A percentile compares a stretch with the other conserved stretches of the same genome.
Evolutionary conservation across 1,139 yeast species (phyloP).

Genomic region (Geotrichum candidum): DNA sequence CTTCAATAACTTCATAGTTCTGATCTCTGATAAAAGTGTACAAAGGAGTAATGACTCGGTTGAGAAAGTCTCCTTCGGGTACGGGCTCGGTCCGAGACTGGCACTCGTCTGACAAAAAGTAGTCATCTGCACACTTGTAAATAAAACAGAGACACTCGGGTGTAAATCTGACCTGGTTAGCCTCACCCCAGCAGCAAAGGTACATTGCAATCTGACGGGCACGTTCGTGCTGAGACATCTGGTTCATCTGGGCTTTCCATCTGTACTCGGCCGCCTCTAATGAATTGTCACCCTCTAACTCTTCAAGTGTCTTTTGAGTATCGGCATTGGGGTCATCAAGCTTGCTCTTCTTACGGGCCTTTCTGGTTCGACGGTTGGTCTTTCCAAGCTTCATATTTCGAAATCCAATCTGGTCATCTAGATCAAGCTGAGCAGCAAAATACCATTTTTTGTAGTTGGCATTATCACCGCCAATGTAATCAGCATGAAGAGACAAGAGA

Average conservation of each 20-base stretch:
- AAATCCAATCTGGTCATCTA: constrained; percentile 76
- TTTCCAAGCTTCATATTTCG: constrained; percentile 76
- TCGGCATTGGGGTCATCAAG: constrained; percentile 15
- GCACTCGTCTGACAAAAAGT: constrained; percentile 80
- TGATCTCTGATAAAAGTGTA: constrained; percentile 88
- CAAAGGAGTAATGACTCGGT: constrained; percentile 85
- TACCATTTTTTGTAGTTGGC: constrained; percentile 95
- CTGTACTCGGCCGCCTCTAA: constrained; percentile 75
- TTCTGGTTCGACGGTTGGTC: constrained; percentile 48
- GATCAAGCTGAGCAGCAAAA: constrained; percentile 83
- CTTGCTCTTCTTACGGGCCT: constrained; percentile 53
- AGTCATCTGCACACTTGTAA: constrained; percentile 87
- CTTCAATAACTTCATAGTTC: constrained; percentile 90
- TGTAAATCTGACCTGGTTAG: constrained; percentile 91
- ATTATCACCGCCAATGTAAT: constrained; percentile 90
- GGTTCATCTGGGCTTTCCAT: constrained; percentile 76
- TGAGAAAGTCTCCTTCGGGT: constrained; percentile 93
- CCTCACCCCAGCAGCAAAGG: constrained; percentile 95
- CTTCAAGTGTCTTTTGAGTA: constrained; percentile 57
- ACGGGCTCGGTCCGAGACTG: constrained; percentile 69
- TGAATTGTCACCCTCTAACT: constrained; percentile 80
- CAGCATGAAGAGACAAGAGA: constrained; percentile 84
- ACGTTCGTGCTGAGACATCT: constrained; percentile 64
- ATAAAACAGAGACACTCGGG: constrained; percentile 91
- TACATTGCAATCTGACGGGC: constrained; percentile 87